A percentile compares a stretch with the other conserved stretches of the same genome.
Conservation (phyloP, 805 yeast species). For the Myxozyma neglecta region DNA sequence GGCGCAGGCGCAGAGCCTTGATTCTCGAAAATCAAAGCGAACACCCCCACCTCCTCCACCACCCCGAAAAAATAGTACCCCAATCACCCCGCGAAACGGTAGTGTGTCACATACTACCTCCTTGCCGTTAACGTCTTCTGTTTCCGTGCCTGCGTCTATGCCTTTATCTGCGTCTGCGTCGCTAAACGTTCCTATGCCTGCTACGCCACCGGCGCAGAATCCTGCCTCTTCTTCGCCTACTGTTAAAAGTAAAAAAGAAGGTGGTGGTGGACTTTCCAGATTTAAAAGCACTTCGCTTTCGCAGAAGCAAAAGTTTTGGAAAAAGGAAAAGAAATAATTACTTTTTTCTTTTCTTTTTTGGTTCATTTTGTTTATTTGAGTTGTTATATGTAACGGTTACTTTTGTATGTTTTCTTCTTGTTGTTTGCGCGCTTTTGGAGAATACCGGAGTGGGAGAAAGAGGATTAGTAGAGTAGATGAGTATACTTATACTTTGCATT, state of each 20-base stretch:
- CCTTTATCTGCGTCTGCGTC: neutral
- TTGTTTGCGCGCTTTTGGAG: neutral
- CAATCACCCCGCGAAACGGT: neutral
- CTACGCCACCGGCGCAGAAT: neutral
- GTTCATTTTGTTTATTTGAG: neutral
- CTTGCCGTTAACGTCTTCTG: neutral
- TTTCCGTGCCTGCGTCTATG: neutral
- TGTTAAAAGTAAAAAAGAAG: conserved; percentile 26
- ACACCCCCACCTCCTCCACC: conserved; percentile 18
- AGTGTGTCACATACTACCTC: neutral
- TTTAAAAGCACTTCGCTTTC: conserved; percentile 22
- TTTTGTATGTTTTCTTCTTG: neutral
- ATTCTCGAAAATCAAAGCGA: neutral
- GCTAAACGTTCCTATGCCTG: neutral
- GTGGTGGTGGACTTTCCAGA: conserved; percentile 21
- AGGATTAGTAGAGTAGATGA: neutral
- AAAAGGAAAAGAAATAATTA: neutral
- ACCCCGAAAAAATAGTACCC: conserved; percentile 2
- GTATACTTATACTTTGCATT: no score
- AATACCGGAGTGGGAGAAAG: no score
- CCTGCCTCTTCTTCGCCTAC: neutral
- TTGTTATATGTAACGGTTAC: neutral
- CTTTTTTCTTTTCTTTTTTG: neutral
- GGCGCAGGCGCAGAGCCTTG: neutral
- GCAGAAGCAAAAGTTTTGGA: conserved; percentile 27